Percentiles rank a stretch among this genome's conserved stretches.
Conservation (phyloP, 2,329 filamentous ascomycete species). For the Fusarium equiseti region DNA sequence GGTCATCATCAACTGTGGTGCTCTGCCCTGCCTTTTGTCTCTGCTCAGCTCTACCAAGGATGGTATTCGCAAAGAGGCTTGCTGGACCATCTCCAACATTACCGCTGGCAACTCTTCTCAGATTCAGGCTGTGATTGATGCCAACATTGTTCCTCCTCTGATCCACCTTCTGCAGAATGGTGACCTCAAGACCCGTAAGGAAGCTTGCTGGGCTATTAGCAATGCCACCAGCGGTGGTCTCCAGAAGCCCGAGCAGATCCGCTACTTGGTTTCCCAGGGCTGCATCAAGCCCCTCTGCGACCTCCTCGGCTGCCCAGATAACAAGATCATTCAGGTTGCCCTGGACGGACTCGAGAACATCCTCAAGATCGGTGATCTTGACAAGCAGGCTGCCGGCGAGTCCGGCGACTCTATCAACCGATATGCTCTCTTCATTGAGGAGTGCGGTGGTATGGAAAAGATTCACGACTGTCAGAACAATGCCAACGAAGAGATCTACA, state of each 20-base stretch:
- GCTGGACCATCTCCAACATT: slow-evolving; percentile 99
- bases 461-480: slow-evolving; percentile 99
- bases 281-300: slow-evolving; percentile 99
- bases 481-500: slow-evolving; percentile 99
- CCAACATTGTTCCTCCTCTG: slow-evolving; percentile 94
- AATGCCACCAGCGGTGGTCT: slow-evolving; percentile 97
- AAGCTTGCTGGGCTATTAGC: slow-evolving; percentile 99
- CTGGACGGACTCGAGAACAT: slow-evolving; percentile 99
- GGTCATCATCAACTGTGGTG: slow-evolving; percentile 98
- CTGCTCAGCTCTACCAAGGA: slow-evolving; percentile 98
- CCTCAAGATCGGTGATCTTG: slow-evolving; percentile 98
- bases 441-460: slow-evolving; percentile 99
- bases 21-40: slow-evolving; percentile 90
- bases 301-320: slow-evolving; percentile 94
- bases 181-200: slow-evolving; percentile 98
- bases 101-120: slow-evolving; percentile 98
- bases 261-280: slow-evolving; percentile 91
- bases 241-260: slow-evolving; percentile 98
- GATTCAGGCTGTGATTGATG: slow-evolving; percentile 96
- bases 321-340: slow-evolving; percentile 99
- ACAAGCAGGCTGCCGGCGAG: slow-evolving; percentile 88
- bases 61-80: slow-evolving; percentile 98
- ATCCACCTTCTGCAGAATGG: slow-evolving; percentile 97
- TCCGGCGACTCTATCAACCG: slow-evolving; percentile 88
- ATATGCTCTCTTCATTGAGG: slow-evolving; percentile 97